A percentile compares a stretch with the other conserved stretches of the same genome.
These are phyloP conservation scores for Naegleria gruberi DNA, from an alignment of 208 protist genomes.

Conservation along the genomic window DNA sequence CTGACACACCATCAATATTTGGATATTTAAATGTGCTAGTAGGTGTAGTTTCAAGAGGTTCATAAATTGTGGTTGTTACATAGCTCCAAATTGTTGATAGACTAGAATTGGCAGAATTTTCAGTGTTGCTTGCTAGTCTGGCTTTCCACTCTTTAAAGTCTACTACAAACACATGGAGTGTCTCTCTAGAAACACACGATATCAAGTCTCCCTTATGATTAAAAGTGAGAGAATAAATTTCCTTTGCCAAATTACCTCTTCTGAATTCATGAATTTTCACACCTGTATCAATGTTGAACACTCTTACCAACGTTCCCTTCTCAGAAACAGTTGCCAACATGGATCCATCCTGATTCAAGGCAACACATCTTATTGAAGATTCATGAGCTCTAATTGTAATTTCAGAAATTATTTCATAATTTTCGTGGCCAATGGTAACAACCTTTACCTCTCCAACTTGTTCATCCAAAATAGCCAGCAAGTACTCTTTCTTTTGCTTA, in stretches of 20 bases:
- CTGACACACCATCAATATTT: neutral
- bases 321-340: neutral
- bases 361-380: neutral
- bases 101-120: neutral
- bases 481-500: neutral
- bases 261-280: neutral
- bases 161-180: neutral
- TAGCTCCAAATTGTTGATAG: neutral
- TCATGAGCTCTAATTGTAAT: neutral
- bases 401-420: neutral
- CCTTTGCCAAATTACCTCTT: neutral
- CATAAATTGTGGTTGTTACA: neutral
- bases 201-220: neutral
- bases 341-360: neutral
- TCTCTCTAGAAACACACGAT: neutral
- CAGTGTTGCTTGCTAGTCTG: neutral
- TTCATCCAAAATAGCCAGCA: neutral
- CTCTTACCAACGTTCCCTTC: neutral
- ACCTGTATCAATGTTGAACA: neutral
- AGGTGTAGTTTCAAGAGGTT: neutral
- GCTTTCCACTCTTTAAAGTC: neutral
- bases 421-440: neutral
- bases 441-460: neutral
- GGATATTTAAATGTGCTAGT: neutral
- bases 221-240: neutral